These are phyloP conservation scores for Ophiostoma montium DNA, from an alignment of 2,329 filamentous ascomycete species.

Conservation along the genomic window DNA sequence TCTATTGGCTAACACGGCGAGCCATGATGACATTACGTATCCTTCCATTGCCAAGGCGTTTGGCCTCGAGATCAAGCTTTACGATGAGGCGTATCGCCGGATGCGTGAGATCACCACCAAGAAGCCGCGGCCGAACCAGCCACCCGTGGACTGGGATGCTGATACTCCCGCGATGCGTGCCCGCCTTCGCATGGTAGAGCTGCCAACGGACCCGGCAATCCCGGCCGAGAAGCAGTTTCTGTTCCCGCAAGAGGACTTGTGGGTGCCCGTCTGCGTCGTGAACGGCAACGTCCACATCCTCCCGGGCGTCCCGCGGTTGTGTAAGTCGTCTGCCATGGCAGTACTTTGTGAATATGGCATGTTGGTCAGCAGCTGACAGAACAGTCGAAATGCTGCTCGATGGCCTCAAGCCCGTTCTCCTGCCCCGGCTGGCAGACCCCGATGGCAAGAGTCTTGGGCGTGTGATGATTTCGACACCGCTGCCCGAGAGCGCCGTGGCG, in stretches of 20 bases:
- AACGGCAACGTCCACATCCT: constrained; percentile 91
- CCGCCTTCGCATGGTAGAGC: constrained; percentile 77
- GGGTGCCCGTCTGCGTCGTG: constrained; percentile 80
- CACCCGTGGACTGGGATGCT: constrained; percentile 70
- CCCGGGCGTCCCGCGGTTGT: constrained; percentile 76
- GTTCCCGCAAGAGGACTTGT: constrained; percentile 67
- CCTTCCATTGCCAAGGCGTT: constrained; percentile 87
- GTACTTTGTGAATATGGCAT: not conserved
- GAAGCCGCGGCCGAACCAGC: constrained; percentile 55
- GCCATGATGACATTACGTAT: constrained; percentile 97
- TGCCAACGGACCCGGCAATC: constrained; percentile 59
- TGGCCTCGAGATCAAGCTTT: constrained; percentile 57
- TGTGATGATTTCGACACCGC: constrained; percentile 72
- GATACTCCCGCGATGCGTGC: constrained; percentile 67
- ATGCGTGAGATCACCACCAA: constrained; percentile 62
- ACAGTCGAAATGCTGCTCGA: constrained; percentile 61
- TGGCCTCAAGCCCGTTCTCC: constrained; percentile 55
- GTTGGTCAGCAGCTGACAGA: not conserved
- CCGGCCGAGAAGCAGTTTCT: constrained; percentile 58
- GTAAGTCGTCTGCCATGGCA: constrained; percentile 24
- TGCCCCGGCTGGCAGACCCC: constrained; percentile 61
- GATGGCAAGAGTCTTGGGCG: constrained; percentile 69
- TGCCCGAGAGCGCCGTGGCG: constrained; percentile 76
- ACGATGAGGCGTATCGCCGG: constrained; percentile 60
- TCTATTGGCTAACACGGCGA: constrained; percentile 22